A percentile compares a stretch with the other conserved stretches of the same genome.
These are phyloP conservation scores for Talaromyces pinophilus DNA, from an alignment of 2,329 filamentous ascomycete species.

Conservation along the genomic window DNA sequence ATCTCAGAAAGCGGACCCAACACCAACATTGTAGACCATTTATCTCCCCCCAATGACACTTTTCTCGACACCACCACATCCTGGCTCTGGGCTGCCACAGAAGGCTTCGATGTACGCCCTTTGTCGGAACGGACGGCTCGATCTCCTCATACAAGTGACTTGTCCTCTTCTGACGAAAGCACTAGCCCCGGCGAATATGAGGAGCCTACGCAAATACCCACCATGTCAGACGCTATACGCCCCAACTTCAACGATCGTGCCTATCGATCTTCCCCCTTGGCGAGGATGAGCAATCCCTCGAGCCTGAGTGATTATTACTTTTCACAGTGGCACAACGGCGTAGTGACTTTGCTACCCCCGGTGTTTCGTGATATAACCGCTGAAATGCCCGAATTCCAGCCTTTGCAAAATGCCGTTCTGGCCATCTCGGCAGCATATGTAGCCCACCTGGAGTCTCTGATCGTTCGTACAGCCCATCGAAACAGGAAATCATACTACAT, in stretches of 20 bases:
- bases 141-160: not conserved
- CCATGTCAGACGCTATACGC: not conserved
- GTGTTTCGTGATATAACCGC: conserved; percentile 13
- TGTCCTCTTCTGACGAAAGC: not conserved
- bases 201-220: not conserved
- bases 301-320: conserved; percentile 13
- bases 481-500: conserved; percentile 15
- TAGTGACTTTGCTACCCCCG: conserved; percentile 7
- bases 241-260: not conserved
- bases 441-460: conserved; percentile 11
- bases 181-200: not conserved
- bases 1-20: not conserved
- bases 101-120: not conserved
- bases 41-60: not conserved
- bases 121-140: not conserved
- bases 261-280: not conserved
- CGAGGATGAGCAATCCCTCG: conserved; percentile 1
- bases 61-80: not conserved
- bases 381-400: conserved; percentile 17
- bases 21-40: not conserved
- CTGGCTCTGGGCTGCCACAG: not conserved
- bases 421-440: conserved; percentile 16
- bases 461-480: conserved; percentile 13
- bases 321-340: conserved; percentile 17
- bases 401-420: conserved; percentile 11